phyloP scores from a whole-genome alignment of 2,329 filamentous ascomycete genomes.

The Aspergillus terreus region DNA sequence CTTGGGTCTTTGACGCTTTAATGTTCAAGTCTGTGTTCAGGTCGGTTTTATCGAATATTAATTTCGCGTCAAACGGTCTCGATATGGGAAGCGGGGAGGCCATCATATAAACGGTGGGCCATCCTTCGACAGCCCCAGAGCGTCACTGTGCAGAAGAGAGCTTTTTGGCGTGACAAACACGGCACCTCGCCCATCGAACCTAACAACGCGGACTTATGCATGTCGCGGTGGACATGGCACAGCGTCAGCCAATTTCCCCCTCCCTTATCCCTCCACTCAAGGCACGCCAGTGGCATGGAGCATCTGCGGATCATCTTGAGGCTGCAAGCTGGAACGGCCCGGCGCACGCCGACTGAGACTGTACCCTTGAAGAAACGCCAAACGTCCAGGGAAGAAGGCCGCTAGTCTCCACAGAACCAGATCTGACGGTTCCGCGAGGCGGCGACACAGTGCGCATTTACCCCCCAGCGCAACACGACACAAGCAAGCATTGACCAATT shows the following conservation, averaged over 20 bases:
- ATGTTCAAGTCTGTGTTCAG: background rate
- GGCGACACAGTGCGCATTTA: too few relatives aligned
- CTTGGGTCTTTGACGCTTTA: background rate
- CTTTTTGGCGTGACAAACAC: slow-evolving; percentile 27
- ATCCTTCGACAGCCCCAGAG: slow-evolving; percentile 17
- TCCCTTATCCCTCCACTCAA: slow-evolving; percentile 31
- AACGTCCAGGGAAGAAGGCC: slow-evolving; percentile 20
- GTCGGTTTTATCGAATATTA: too few relatives aligned
- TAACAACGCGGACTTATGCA: slow-evolving; percentile 37
- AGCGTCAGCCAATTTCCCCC: slow-evolving; percentile 32
- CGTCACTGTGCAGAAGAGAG: slow-evolving; percentile 14
- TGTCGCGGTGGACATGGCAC: slow-evolving; percentile 29
- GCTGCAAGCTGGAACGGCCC: slow-evolving; percentile 46
- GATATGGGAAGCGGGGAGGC: slow-evolving; percentile 35
- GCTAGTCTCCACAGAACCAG: slow-evolving; percentile 16
- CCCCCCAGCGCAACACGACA: background rate
- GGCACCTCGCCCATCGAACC: slow-evolving; percentile 36
- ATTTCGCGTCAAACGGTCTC: slow-evolving; percentile 7
- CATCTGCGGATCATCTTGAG: slow-evolving; percentile 42
- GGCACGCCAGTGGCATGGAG: slow-evolving; percentile 26
- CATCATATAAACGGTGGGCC: slow-evolving; percentile 37
- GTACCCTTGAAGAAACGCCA: slow-evolving; percentile 37
- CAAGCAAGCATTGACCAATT: background rate
- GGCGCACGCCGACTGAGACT: slow-evolving; percentile 40
- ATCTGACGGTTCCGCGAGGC: background rate